Evolutionary conservation across 169 alveolate species (phyloP).

Genomic region (Perkinsus olseni): DNA sequence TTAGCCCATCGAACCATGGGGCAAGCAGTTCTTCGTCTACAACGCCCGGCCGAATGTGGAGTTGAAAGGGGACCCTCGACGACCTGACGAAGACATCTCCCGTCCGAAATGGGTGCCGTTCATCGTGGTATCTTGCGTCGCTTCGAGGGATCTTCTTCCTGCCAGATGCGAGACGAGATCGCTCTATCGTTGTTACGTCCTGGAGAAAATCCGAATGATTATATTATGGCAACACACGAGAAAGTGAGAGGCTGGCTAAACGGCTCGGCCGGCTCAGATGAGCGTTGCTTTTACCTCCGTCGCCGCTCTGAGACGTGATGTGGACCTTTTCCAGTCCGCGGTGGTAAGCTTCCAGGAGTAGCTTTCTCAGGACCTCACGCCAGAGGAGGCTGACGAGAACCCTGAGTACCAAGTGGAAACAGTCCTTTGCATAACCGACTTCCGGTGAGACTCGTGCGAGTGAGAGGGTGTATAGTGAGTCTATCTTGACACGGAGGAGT

Average conservation of each 20-base stretch:
- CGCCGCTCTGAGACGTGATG: no score
- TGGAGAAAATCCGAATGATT: background rate
- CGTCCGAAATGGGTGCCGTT: background rate
- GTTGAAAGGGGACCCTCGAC: background rate
- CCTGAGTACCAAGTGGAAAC: background rate
- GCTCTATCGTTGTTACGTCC: background rate
- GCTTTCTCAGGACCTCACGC: background rate
- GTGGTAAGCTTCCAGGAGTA: no score
- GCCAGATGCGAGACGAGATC: background rate
- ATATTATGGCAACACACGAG: background rate
- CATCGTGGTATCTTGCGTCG: background rate
- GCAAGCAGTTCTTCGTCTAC: background rate
- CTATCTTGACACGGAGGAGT: no score
- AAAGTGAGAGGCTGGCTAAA: background rate
- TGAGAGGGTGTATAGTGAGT: no score
- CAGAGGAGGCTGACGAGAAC: background rate
- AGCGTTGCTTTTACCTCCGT: no score
- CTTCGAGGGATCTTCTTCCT: background rate
- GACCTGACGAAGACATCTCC: background rate
- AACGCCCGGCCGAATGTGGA: background rate
- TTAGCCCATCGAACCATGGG: background rate
- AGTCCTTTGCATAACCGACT: background rate
- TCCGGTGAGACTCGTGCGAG: background rate
- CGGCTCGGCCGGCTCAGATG: no score
- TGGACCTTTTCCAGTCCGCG: no score